phyloP scores from a whole-genome alignment of 208 protist species.

The Crithidia mellificae region DNA sequence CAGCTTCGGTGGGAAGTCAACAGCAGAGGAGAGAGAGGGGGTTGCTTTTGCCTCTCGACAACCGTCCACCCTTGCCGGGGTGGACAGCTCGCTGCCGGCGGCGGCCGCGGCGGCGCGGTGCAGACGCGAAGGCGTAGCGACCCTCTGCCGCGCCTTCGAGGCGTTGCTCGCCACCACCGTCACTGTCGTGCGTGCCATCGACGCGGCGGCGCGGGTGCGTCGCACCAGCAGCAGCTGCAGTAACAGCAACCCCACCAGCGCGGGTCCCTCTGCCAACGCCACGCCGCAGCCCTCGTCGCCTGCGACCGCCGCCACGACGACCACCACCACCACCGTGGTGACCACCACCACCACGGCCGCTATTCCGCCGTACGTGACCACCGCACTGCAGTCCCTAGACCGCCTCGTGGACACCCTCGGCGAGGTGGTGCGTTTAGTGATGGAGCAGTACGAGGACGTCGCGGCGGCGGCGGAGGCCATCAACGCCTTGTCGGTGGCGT shows the following conservation, averaged over 20 bases:
- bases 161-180: slow-evolving; percentile 31
- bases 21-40: neutral
- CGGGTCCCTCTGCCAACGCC: too few relatives aligned
- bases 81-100: slow-evolving; percentile 4
- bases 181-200: slow-evolving; percentile 28
- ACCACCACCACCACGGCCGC: slow-evolving; percentile 3
- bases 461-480: slow-evolving; percentile 43
- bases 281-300: neutral
- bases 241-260: too few relatives aligned
- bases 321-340: neutral
- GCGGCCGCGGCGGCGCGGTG: slow-evolving; percentile 11
- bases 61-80: neutral
- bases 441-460: slow-evolving; percentile 43
- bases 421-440: slow-evolving; percentile 42
- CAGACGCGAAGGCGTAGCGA: slow-evolving; percentile 38
- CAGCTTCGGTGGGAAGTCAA: neutral
- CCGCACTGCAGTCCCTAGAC: slow-evolving; percentile 48
- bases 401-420: slow-evolving; percentile 41
- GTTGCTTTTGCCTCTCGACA: neutral
- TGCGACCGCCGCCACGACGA: neutral
- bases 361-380: slow-evolving; percentile 24
- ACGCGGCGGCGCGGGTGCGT: neutral
- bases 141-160: slow-evolving; percentile 39
- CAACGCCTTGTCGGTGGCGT: slow-evolving; percentile 38
- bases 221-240: neutral